Evolutionary conservation across 2,329 filamentous ascomycete species (phyloP).

Genomic region (Venturia nashicola): DNA sequence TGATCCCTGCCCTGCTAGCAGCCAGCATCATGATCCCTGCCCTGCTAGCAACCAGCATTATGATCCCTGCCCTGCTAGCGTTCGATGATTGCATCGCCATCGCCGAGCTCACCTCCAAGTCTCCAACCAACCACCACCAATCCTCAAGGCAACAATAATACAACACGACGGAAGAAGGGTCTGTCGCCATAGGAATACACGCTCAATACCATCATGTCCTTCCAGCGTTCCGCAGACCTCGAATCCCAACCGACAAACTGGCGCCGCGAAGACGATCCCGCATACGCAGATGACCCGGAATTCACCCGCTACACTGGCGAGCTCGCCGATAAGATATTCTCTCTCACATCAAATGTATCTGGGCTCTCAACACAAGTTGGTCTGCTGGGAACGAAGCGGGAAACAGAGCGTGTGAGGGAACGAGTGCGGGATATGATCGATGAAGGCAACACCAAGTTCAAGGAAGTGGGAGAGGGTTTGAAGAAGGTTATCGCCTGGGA

Average conservation of each 20-base stretch:
- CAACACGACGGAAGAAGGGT: background rate
- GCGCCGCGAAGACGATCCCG: conserved; percentile 55
- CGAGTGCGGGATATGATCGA: conserved; percentile 78
- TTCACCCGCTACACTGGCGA: conserved; percentile 74
- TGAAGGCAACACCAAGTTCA: conserved; percentile 76
- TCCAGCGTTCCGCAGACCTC: conserved; percentile 72
- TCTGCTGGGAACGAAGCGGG: conserved; percentile 77
- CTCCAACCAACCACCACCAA: background rate
- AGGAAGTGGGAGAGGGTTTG: conserved; percentile 82
- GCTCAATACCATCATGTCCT: conserved; percentile 55
- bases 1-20: background rate
- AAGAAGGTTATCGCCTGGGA: conserved; percentile 75
- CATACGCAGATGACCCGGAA: conserved; percentile 84
- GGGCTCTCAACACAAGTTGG: conserved; percentile 74
- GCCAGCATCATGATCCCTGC: background rate
- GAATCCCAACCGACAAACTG: conserved; percentile 64
- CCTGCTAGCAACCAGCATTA: no score
- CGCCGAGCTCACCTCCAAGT: background rate
- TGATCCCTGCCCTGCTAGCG: background rate
- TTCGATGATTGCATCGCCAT: background rate
- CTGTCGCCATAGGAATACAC: conserved; percentile 7
- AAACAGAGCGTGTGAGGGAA: conserved; percentile 83
- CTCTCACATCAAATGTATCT: conserved; percentile 76
- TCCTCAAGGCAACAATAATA: background rate
- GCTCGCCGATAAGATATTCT: conserved; percentile 80